phyloP scores from a whole-genome alignment of 2,329 filamentous ascomycete genomes.

The Talaromyces islandicus region DNA sequence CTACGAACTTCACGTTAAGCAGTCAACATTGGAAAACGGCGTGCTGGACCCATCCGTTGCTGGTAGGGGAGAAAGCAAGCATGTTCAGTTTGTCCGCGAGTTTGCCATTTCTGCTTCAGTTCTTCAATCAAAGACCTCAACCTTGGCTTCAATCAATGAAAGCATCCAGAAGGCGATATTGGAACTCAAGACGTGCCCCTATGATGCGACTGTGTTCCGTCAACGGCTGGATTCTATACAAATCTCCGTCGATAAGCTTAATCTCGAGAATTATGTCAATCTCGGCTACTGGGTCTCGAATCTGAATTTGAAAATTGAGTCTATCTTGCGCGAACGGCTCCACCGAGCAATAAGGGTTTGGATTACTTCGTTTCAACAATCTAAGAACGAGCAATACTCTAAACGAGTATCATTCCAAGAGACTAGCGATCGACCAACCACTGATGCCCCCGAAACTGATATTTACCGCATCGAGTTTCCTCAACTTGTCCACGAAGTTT shows the following conservation, averaged over 20 bases:
- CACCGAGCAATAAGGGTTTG: constrained; percentile 77
- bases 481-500: constrained; percentile 76
- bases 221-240: constrained; percentile 79
- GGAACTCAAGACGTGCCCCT: constrained; percentile 79
- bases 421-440: constrained; percentile 12
- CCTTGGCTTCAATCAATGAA: constrained; percentile 71
- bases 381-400: constrained; percentile 24
- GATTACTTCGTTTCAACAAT: constrained; percentile 75
- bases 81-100: constrained; percentile 93
- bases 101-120: constrained; percentile 83
- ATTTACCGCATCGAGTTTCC: constrained; percentile 37
- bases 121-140: constrained; percentile 79
- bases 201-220: constrained; percentile 73
- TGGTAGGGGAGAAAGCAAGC: constrained; percentile 73
- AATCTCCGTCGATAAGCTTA: constrained; percentile 88
- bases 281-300: constrained; percentile 82
- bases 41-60: constrained; percentile 52
- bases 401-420: constrained; percentile 18
- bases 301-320: constrained; percentile 80
- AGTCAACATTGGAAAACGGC: constrained; percentile 54
- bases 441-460: constrained; percentile 23
- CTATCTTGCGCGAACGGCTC: constrained; percentile 73
- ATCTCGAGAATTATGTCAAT: constrained; percentile 93
- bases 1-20: constrained; percentile 80
- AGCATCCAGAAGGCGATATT: constrained; percentile 73